Conservation (phyloP, 108 stramenopile species). For the Fistulifera solaris region DNA sequence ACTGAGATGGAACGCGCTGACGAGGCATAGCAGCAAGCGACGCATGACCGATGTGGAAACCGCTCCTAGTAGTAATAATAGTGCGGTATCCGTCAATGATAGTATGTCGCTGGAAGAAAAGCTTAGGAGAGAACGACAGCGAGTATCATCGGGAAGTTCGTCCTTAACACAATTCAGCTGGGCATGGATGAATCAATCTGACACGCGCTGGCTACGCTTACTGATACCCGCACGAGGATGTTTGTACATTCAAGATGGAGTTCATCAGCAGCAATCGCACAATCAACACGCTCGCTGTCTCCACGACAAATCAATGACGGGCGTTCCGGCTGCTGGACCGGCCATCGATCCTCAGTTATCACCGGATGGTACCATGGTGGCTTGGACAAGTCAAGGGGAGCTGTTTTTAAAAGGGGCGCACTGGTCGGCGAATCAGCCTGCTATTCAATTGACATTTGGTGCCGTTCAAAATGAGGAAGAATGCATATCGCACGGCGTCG, state of each 20-base stretch:
- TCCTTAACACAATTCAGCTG: slow-evolving; percentile 45
- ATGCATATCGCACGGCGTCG: slow-evolving; percentile 77
- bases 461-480: slow-evolving; percentile 6
- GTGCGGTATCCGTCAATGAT: neutral
- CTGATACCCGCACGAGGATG: slow-evolving; percentile 51
- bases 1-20: neutral
- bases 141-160: slow-evolving; percentile 27
- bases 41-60: slow-evolving; percentile 5
- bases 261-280: slow-evolving; percentile 3
- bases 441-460: slow-evolving; percentile 33
- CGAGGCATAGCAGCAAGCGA: slow-evolving; percentile 8
- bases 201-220: slow-evolving; percentile 21
- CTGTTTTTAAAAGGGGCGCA: slow-evolving; percentile 19
- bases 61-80: slow-evolving; percentile 6
- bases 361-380: slow-evolving; percentile 53
- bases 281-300: slow-evolving; percentile 4
- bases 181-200: slow-evolving; percentile 15
- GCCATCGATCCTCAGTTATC: slow-evolving; percentile 62
- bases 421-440: slow-evolving; percentile 3
- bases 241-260: slow-evolving; percentile 57
- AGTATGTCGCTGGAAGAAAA: slow-evolving; percentile 38
- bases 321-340: slow-evolving; percentile 7
- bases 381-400: slow-evolving; percentile 53
- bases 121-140: slow-evolving; percentile 51
- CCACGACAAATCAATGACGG: neutral